Evolutionary conservation across 1,284 basidiomycete species (phyloP), one percentile per base, ranked within the genome.

Genomic region (Ceratobasidium sp.): DNA sequence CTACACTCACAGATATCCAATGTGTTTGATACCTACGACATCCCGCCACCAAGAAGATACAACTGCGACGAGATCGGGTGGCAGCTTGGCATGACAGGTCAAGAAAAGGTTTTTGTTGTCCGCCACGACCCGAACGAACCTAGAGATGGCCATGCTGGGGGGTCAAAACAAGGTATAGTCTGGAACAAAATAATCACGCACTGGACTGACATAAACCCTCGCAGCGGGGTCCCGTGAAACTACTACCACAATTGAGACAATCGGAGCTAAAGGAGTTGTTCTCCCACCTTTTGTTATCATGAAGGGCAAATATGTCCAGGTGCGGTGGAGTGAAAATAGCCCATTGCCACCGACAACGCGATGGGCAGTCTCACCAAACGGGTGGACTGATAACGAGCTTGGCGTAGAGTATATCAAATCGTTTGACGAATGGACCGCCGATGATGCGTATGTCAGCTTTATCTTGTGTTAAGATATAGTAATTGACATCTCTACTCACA

Each of bases 311-410:
- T 70, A 70, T 55, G 68, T 70, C 5, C 68, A 18, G 26, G 56
- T 9, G 20, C 33, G 15, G 13, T 70, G 68, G 68, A 55, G 44
- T 23, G 49, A 55, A 12, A 15, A 40, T 56, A 70, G 68, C 20
- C 68, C 23, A 12, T 28, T 70, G 3, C 49, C 46, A 20, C n/a
- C 46, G 9, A 12, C 10, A 20, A 70, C 68, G 28, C 46, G 33
- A 13, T 70, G 68, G 68, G 68, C 80, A 7, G 78, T 80, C 6
- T 86, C 86, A 0, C 78, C 82, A 23, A 87, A 85, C 80, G 86
- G 87, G 1, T 88, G 87, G 87, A 88, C 86, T 20, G 82, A 85
- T 80, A 81, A 87, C 63, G 79, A 82, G 20, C 79, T 86, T 7
- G 82, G 85, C 33, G 46, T 78, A 1, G 61, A 73, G 20, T 75